phyloP scores from a whole-genome alignment of 1,284 basidiomycete genomes.

The Cryptococcus depauperatus region DNA sequence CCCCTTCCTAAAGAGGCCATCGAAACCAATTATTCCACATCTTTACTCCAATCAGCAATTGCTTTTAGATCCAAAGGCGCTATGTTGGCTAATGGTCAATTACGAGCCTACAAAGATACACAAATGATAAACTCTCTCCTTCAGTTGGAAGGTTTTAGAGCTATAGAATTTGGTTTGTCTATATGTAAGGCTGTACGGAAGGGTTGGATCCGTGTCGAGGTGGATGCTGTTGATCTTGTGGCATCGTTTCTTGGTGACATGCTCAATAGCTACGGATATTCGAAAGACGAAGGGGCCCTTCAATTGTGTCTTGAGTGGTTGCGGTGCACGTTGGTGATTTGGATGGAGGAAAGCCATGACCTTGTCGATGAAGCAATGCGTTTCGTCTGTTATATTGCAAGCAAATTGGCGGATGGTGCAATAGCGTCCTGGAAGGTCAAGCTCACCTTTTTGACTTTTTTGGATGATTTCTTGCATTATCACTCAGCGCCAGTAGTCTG shows the following conservation, averaged over 20 bases:
- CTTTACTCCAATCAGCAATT: constrained; percentile 22
- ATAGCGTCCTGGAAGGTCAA: constrained; percentile 61
- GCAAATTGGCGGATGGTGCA: constrained; percentile 47
- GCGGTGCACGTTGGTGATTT: constrained; percentile 57
- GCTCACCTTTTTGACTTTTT: constrained; percentile 57
- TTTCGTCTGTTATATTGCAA: constrained; percentile 54
- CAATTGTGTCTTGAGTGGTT: constrained; percentile 57
- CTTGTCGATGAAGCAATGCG: constrained; percentile 49
- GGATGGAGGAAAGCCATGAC: constrained; percentile 51
- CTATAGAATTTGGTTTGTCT: constrained; percentile 54
- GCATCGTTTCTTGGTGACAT: constrained; percentile 53
- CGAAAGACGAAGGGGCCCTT: constrained; percentile 53
- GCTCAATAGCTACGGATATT: constrained; percentile 55
- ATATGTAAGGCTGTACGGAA: constrained; percentile 54
- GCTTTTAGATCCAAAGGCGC: constrained; percentile 49
- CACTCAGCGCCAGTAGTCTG: constrained; percentile 49
- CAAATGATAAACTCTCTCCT: constrained; percentile 57
- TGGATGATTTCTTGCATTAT: constrained; percentile 56
- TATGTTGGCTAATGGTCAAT: constrained; percentile 46
- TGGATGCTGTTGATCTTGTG: constrained; percentile 52
- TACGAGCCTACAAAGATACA: constrained; percentile 56
- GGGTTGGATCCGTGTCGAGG: constrained; percentile 53
- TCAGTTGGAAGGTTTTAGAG: constrained; percentile 50
- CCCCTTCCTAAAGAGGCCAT: constrained; percentile 28
- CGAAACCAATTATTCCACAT: constrained; percentile 22